Conservation (phyloP, 2,329 filamentous ascomycete genomes). For the Botryotinia globosa region DNA sequence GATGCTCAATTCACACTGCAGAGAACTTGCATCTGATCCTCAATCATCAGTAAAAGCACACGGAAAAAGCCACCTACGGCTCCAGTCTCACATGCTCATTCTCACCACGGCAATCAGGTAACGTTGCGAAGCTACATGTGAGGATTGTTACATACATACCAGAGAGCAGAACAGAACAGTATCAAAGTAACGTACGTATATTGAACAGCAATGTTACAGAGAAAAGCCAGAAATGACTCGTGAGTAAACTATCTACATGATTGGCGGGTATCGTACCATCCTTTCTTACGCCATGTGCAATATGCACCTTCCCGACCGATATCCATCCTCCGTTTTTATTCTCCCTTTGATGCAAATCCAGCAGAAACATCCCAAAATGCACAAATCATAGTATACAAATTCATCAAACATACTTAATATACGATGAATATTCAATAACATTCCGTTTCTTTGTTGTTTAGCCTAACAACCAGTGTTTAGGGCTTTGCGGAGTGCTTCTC, state of each 20-base stretch:
- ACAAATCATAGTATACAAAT: not conserved
- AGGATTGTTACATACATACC: not conserved
- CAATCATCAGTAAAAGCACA: not conserved
- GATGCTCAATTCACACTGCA: not conserved
- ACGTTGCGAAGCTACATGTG: not conserved
- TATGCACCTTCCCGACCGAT: not conserved
- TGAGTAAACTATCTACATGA: conserved; percentile 12
- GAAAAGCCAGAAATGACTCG: not conserved
- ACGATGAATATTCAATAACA: not conserved
- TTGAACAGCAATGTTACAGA: not conserved
- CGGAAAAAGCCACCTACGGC: not conserved
- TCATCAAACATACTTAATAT: conserved; percentile 1
- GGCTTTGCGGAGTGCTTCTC: conserved; percentile 23
- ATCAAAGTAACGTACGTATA: not conserved
- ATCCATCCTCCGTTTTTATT: not conserved
- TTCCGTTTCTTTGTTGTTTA: not conserved
- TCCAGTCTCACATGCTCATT: not conserved
- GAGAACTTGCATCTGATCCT: not conserved
- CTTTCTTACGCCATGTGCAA: conserved; percentile 10
- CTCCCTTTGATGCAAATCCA: not conserved
- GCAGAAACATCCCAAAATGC: not conserved
- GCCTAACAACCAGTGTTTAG: conserved; percentile 30
- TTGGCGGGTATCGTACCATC: conserved; percentile 22
- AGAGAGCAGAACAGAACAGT: not conserved
- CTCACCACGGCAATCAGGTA: not conserved